Conservation (phyloP, 2,329 filamentous ascomycete genomes). For the Xylariaceae sp. region DNA sequence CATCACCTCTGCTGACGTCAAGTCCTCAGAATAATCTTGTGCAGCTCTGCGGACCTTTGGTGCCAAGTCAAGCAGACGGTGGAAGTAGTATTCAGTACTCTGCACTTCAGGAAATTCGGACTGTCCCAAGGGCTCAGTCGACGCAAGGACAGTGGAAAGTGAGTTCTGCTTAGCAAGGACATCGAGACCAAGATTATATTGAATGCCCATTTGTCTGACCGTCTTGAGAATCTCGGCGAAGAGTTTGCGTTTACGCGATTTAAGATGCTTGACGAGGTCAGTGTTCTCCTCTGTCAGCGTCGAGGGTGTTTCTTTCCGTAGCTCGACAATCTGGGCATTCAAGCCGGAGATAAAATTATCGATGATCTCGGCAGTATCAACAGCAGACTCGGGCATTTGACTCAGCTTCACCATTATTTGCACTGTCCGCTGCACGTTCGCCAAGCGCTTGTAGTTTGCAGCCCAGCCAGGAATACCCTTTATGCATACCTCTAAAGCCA, state of each 20-base stretch:
- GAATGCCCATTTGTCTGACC: slow-evolving; percentile 84
- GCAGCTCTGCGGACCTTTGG: slow-evolving; percentile 62
- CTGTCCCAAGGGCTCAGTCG: slow-evolving; percentile 41
- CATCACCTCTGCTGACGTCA: slow-evolving; percentile 74
- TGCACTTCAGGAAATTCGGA: slow-evolving; percentile 28
- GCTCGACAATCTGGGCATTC: slow-evolving; percentile 62
- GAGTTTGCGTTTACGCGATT: slow-evolving; percentile 82
- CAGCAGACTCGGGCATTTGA: slow-evolving; percentile 44
- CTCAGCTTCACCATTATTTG: slow-evolving; percentile 69
- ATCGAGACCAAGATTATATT: slow-evolving; percentile 72
- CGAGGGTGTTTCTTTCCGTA: slow-evolving; percentile 79
- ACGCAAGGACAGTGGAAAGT: slow-evolving; percentile 64
- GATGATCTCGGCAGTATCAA: slow-evolving; percentile 58
- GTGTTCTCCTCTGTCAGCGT: slow-evolving; percentile 86
- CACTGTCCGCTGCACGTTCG: slow-evolving; percentile 65
- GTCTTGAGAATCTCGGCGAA: slow-evolving; percentile 84
- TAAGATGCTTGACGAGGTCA: slow-evolving; percentile 78
- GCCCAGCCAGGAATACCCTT: slow-evolving; percentile 37
- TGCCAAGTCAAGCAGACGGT: slow-evolving; percentile 72
- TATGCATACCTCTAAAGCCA: slow-evolving; percentile 32
- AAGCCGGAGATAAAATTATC: slow-evolving; percentile 67
- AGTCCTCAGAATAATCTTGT: slow-evolving; percentile 75
- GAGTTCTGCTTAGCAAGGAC: slow-evolving; percentile 70
- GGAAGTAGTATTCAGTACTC: slow-evolving; percentile 67
- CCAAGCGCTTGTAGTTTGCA: slow-evolving; percentile 59